phyloP scores from a whole-genome alignment of 129 eudicot genomes.

The Chrysanthemum seticuspe region DNA sequence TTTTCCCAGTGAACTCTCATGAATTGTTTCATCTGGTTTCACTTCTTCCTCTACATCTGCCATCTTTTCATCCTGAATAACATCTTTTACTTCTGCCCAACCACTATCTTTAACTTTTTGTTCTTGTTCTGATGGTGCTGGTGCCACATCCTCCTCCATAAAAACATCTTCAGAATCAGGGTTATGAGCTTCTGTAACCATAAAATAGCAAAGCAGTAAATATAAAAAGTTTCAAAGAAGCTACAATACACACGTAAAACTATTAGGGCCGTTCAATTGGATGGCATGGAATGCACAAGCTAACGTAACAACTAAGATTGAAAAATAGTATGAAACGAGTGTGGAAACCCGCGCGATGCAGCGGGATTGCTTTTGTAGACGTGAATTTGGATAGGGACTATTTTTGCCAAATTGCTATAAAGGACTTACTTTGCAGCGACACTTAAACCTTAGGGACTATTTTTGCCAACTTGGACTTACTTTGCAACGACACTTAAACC shows the following conservation, averaged over 20 bases:
- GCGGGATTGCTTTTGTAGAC: too few species aligned
- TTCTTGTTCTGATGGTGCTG: constrained; percentile 43
- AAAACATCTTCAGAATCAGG: constrained; percentile 83
- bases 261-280: too few species aligned
- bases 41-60: constrained; percentile 49
- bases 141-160: constrained; percentile 82
- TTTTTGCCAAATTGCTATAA: too few species aligned
- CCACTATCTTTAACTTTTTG: constrained; percentile 55
- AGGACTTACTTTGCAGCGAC: too few species aligned
- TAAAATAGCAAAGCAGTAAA: background rate
- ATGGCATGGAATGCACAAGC: background rate
- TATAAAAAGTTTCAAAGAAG: background rate
- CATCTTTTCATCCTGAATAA: constrained; percentile 35
- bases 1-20: constrained; percentile 83
- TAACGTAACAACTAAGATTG: background rate
- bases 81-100: constrained; percentile 71
- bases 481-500: too few species aligned
- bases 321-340: too few species aligned
- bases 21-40: constrained; percentile 76
- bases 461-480: too few species aligned
- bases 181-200: constrained; percentile 63
- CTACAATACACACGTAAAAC: background rate
- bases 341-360: too few species aligned
- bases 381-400: too few species aligned
- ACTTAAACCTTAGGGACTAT: too few species aligned